These are phyloP conservation scores for Silene noctiflora DNA, from an alignment of 179 eudicot genomes.

Conservation along the genomic window DNA sequence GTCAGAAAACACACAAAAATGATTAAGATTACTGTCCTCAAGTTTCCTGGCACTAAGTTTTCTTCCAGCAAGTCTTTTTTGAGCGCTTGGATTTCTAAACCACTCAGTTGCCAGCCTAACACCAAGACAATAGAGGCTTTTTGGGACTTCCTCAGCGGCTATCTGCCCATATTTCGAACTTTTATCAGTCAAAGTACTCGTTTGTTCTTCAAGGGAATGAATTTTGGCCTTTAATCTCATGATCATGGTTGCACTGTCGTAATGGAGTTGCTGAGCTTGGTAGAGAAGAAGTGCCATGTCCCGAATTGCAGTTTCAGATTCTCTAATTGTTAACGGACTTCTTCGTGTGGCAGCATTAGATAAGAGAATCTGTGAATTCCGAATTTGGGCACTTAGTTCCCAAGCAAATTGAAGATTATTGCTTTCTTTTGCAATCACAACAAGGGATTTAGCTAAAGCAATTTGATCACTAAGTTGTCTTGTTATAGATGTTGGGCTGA, in stretches of 20 bases:
- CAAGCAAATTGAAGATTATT: slow-evolving; percentile 85
- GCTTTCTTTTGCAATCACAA: slow-evolving; percentile 86
- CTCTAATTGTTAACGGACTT: slow-evolving; percentile 53
- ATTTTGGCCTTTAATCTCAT: slow-evolving; percentile 81
- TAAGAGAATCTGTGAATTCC: slow-evolving; percentile 71
- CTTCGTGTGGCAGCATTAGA: slow-evolving; percentile 71
- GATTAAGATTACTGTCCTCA: slow-evolving; percentile 50
- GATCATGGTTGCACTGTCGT: slow-evolving; percentile 83
- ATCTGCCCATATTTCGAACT: slow-evolving; percentile 78
- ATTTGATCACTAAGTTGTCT: slow-evolving; percentile 77
- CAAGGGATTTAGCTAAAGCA: slow-evolving; percentile 73
- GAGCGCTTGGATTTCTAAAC: slow-evolving; percentile 47
- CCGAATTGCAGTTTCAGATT: slow-evolving; percentile 61
- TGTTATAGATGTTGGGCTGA: slow-evolving; percentile 58
- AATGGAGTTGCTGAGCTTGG: slow-evolving; percentile 75
- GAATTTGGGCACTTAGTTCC: slow-evolving; percentile 88
- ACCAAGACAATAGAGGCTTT: slow-evolving; percentile 79
- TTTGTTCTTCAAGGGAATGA: slow-evolving; percentile 78
- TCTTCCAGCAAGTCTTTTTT: slow-evolving; percentile 37
- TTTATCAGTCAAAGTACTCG: slow-evolving; percentile 61
- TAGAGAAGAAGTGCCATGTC: slow-evolving; percentile 81
- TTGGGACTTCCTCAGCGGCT: slow-evolving; percentile 88
- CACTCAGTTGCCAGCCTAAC: slow-evolving; percentile 66
- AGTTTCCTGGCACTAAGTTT: slow-evolving; percentile 41
- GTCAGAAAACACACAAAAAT: slow-evolving; percentile 83